Evolutionary conservation across 768 basidiomycete species (phyloP), one percentile per base, ranked within the genome.

Genomic region (Chiua virens): DNA sequence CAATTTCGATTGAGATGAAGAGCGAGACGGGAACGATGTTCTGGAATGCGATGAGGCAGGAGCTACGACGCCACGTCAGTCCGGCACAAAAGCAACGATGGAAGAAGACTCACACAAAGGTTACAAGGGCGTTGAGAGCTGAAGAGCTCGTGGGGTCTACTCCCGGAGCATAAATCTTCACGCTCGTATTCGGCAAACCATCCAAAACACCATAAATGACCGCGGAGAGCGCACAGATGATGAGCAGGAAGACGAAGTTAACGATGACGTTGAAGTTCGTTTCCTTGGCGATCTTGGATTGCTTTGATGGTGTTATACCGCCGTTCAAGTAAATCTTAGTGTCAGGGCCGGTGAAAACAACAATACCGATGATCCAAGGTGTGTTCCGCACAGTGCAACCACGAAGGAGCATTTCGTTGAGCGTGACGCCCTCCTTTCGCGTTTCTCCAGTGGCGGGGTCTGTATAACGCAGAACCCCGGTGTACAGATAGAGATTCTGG

Each of bases 221-320:
- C 8, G 83, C 93, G 4, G 87, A 80, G 27, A 86, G 68, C 8
- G 83, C 56, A 68, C 94, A 97, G 78, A 98, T 89, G 35, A 79
- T 45, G 37, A 86, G 65, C 50, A 98, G 75, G 53, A 97, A 70
- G 38, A 79, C 71, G 64, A 98, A 98, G 70, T 98, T 98, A 74
- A 97, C 89, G 45, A 95, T 73, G 57, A 98, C 96, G 64, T 98
- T 98, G 77, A 94, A 96, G 70, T 96, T 98, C 9, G 96, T 98
- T 76, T 98, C 96, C 73, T 85, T 89, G 74, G 98, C 94, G 64
- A 98, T 98, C 78, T 95, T 98, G 63, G 87, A 91, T 52, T 92
- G 87, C 65, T 98, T 98, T n/a, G 89, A 92, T 1, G 95, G 94
- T 2, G 93, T 98, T 14, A 86, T 87, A 18, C 95, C 94, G 30